Base-by-base conservation (phyloP, 371 early-diverging fungal genomes). In the Syncephalis fuscata region DNA sequence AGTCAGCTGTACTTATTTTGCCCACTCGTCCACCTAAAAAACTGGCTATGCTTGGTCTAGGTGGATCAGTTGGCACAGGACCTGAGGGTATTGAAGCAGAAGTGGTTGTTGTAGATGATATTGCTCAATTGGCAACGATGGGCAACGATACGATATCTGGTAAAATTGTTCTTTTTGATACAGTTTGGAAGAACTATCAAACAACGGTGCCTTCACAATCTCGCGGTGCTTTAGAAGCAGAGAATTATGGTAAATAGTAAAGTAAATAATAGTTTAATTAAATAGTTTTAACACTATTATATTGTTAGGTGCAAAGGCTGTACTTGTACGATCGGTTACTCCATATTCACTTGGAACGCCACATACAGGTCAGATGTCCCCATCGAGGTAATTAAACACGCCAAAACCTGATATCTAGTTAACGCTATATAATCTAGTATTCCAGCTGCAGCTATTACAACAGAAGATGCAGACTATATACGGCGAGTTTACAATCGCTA, bases 371-470 rank as follows among this genome's bases (percentile, higher is more conserved):
- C 53, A 22, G 48, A 61, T 64, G 46, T 2, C 17, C n/a, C n/a
- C n/a, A n/a, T n/a, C n/a, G n/a, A n/a, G n/a, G n/a, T n/a, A n/a
- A n/a, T n/a, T n/a, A n/a, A n/a, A n/a, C n/a, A n/a, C n/a, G n/a
- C n/a, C 46, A 27, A 14, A 15, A 8, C 4, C 27, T 22, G 10
- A 7, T 24, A 16, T 25, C 26, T 25, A 38, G 7, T 7, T 1
- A 1, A 37, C 42, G 17, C 2, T 22, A 15, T 14, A 39, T 23
- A 23, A 3, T 11, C 19, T 10, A 46, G 46, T 1, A 74, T 74
- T 46, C 75, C 75, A 0, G 67, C 66, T 0, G 75, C 73, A 0
- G 59, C 71, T 10, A 59, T 74, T 27, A 62, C 66, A n/a, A 41
- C 54, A 7, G 70, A 74, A 23, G 75, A 73, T 45, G 71, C 73